Evolutionary conservation across 352 stramenopile species (phyloP), one percentile per base, ranked within the genome.

Genomic region (Aphanomyces cochlioides): DNA sequence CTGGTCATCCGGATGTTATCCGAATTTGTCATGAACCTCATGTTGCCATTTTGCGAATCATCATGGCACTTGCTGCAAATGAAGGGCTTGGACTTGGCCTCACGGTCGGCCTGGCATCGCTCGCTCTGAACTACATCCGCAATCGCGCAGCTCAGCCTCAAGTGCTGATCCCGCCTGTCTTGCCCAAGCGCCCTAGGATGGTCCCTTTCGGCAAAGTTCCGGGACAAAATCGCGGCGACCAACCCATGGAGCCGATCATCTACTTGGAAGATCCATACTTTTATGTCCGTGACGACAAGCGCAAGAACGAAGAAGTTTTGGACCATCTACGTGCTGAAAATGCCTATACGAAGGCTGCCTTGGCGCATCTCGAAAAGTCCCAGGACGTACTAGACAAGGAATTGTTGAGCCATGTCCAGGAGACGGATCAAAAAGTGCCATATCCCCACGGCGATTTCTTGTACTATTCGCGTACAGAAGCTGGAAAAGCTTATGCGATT

Each of bases 211-310:
- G 88, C 34, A 85, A 80, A 13, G 82, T 93, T n/a, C 71, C 74
- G 0, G 82, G 81, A 38, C 81, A 95, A 73, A 95, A 95, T 74
- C 86, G 89, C 45, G 89, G 89, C 0, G 72, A 83, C 61, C 84
- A 84, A 67, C 88, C 96, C 39, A 94, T 98, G 77, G 88, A 96
- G 69, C 94, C 94, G 34, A 79, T 93, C 21, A 70, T 92, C 72
- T 84, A 91, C 60, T 77, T 98, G 56, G 85, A 95, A 21, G 93
- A 98, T 82, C 92, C 92, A 57, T 98, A 98, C 78, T 97, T 95
- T 65, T 98, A 97, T 91, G 84, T 98, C 57, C 90, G 94, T 39
- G 95, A 98, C 74, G 95, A 98, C 72, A 79, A 84, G 38, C 86
- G 96, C 74, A 93, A 93, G 63, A 94, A 96, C 71, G 72, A 88